Evolutionary conservation across 495 filamentous ascomycete species (phyloP), one percentile per base, ranked within the genome.

Genomic region (Tuber borchii): DNA sequence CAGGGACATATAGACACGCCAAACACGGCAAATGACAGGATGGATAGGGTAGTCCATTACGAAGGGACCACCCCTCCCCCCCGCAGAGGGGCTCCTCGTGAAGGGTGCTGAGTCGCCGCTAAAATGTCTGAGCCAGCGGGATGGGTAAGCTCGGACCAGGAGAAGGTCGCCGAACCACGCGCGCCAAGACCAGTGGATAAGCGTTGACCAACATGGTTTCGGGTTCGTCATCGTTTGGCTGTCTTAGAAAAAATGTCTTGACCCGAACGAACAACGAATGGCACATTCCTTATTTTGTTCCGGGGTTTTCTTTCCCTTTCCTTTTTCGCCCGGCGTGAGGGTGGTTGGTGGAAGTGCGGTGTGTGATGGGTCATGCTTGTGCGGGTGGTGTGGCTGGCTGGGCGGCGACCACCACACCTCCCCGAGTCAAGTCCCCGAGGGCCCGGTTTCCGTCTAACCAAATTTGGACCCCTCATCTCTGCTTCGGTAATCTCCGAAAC

Each of bases 361-460:
- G 69, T 40, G 70, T 40, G 70, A 40, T 19, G 34, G 70, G 70
- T 40, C 20, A 31, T 40, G 70, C 39, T 40, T 26, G 70, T 40
- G 34, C 10, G 34, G 34, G 70, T 22, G 70, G 43, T 40, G 43
- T 44, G 39, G 70, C 20, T 40, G 34, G 70, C n/a, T 71, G 37
- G 34, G 37, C 39, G 31, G 26, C n/a, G 34, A 70, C 51, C 71
- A 69, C 68, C 43, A 76, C 78, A 79, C 75, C 73, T 79, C 78
- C 73, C 78, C 76, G 76, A 79, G 78, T 79, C 73, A 79, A 79
- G 78, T 79, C 78, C 78, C 78, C 72, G 78, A 79, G 76, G 76
- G 69, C 78, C 77, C 74, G 73, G 78, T 72, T 73, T 68, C 61
- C 73, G 51, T 65, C 76, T 73, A 73, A 40, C 78, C 76, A 40